Evolutionary conservation across 257 asterid species (phyloP).

Genomic region (Nicotiana tabacum): DNA sequence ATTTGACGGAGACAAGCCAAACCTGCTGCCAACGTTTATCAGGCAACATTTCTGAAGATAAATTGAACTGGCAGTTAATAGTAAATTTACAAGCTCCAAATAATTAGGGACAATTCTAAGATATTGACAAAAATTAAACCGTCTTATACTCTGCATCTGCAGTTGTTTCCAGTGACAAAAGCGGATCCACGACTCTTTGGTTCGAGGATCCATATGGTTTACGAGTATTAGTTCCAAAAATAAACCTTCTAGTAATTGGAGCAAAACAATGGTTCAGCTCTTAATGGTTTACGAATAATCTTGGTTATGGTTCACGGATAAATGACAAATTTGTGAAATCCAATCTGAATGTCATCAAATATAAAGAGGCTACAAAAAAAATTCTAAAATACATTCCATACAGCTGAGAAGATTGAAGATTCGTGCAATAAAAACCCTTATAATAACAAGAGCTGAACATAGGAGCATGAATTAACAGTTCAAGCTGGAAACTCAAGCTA

Average conservation of each 20-base stretch:
- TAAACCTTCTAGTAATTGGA: neutral
- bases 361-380: neutral
- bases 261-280: neutral
- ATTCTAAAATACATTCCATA: neutral
- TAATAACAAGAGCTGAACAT: conserved; percentile 1
- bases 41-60: no score
- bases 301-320: neutral
- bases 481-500: conserved; percentile 6
- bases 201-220: no score
- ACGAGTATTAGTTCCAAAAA: neutral
- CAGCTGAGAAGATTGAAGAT: neutral
- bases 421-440: neutral
- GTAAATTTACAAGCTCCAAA: no score
- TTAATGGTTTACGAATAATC: neutral
- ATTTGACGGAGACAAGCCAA: no score
- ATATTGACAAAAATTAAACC: no score
- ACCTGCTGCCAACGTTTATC: no score
- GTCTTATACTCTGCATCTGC: no score
- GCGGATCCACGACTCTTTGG: no score
- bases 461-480: conserved; percentile 10
- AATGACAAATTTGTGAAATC: neutral
- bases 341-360: neutral
- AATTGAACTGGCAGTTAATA: no score
- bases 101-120: no score
- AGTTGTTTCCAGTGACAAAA: no score